A percentile compares a stretch with the other conserved stretches of the same genome.
phyloP scores from a whole-genome alignment of 495 filamentous ascomycete species.

The Baudoinia panamericana region DNA sequence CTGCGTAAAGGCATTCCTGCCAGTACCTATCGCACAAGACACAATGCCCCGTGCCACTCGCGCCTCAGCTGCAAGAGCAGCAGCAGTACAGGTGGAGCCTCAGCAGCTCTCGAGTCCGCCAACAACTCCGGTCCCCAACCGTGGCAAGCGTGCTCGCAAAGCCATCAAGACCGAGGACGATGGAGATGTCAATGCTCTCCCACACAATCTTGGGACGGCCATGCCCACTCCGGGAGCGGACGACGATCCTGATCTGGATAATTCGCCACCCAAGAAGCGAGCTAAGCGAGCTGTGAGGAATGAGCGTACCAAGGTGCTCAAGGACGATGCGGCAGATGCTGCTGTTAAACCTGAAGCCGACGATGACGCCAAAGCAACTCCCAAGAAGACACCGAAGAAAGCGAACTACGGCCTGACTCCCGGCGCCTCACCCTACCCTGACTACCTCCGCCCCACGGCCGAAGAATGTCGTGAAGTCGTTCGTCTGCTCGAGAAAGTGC shows the following conservation, averaged over 20 bases:
- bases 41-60: constrained; percentile 21
- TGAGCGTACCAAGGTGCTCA: constrained; percentile 6
- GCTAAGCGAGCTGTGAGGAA: constrained; percentile 7
- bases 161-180: constrained; percentile 18
- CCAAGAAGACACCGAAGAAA: constrained; percentile 20
- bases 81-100: constrained; percentile 6
- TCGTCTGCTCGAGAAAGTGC: constrained; percentile 48
- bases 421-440: constrained; percentile 50
- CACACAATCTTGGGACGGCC: constrained; percentile 26
- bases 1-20: too few relatives aligned
- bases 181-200: constrained; percentile 27
- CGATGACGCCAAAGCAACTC: constrained; percentile 4
- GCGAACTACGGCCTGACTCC: constrained; percentile 23
- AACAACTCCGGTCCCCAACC: constrained; percentile 16
- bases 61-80: constrained; percentile 14
- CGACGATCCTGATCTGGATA: constrained; percentile 2
- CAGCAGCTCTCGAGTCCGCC: constrained; percentile 29
- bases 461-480: constrained; percentile 67
- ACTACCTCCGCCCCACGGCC: constrained; percentile 51
- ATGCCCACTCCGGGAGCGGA: constrained; percentile 12
- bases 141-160: constrained; percentile 23
- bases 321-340: constrained; percentile 6
- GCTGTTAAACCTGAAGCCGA: constrained; percentile 6
- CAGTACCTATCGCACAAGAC: too few relatives aligned
- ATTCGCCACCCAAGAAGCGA: constrained; percentile 16